Base-by-base conservation (phyloP, 768 basidiomycete species). In the Leucocoprinus sp. region DNA sequence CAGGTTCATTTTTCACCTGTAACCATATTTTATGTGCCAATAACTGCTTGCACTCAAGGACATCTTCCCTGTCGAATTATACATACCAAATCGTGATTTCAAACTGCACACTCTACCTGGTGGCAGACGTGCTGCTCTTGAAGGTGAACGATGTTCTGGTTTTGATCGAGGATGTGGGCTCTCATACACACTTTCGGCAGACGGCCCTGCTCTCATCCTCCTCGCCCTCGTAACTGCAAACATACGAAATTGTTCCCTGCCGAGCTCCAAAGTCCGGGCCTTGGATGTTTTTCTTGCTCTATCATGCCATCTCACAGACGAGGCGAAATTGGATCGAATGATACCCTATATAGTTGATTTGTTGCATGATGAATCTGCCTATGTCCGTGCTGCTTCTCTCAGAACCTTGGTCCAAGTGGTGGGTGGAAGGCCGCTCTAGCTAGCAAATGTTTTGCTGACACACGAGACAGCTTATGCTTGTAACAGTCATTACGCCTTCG, bases 301-400 rank as follows among this genome's bases (percentile, higher is more conserved):
- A 12, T 74, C 78, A 6, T 74, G 76, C 8, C 84, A 86, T 54
- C 69, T 98, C 27, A 90, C 90, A 0, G 96, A 98, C 56, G 96
- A 97, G 61, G 91, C 93, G 2, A 93, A 93, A 59, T 66, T 97
- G 42, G 96, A 99, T 59, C 78, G 93, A 1, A 79, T 96, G 68
- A 72, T 95, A 2, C 96, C 96, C 0, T 97, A 93, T 53, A 76
- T 93, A 21, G 82, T 97, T 1, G 89, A 93, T 29, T 69, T 97
- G 4, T 62, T 96, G 15, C 81, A 85, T 49, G 93, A 99, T 55
- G 93, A 93, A 15, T 75, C 78, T 1, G 79, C 91, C 0, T 63
- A 78, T 6, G 93, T 99, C 2, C 78, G 95, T n/a, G 74, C 79
- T 0, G 81, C 82, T 0, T 84, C 88, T 1, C 54, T 93, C 42